Conservation (phyloP, 2,329 filamentous ascomycete species). For the Dactylonectria macrodidyma region DNA sequence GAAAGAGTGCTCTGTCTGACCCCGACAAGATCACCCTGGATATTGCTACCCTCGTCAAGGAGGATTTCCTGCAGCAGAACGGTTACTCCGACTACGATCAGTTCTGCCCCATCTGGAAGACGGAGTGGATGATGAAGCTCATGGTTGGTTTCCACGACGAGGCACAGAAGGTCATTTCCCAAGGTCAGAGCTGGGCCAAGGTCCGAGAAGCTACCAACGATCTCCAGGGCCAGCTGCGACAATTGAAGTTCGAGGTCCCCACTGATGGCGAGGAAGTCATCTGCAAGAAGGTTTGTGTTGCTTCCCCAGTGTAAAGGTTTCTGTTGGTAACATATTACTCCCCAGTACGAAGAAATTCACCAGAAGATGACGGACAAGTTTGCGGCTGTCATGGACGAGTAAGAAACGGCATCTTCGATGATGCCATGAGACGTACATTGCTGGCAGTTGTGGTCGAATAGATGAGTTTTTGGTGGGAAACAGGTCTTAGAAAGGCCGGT, state of each 20-base stretch:
- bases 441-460: slow-evolving; percentile 48
- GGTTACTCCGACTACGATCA: slow-evolving; percentile 99
- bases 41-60: slow-evolving; percentile 92
- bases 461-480: slow-evolving; percentile 44
- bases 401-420: slow-evolving; percentile 53
- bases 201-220: slow-evolving; percentile 92
- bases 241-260: slow-evolving; percentile 97
- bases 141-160: slow-evolving; percentile 99
- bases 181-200: slow-evolving; percentile 93
- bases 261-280: slow-evolving; percentile 86
- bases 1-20: slow-evolving; percentile 96
- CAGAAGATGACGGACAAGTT: slow-evolving; percentile 98
- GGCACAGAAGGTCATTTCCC: slow-evolving; percentile 92
- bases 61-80: slow-evolving; percentile 99
- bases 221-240: slow-evolving; percentile 86
- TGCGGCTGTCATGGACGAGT: slow-evolving; percentile 95
- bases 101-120: slow-evolving; percentile 99
- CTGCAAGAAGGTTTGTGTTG: slow-evolving; percentile 79
- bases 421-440: slow-evolving; percentile 39
- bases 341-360: slow-evolving; percentile 90
- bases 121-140: slow-evolving; percentile 99
- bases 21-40: slow-evolving; percentile 98
- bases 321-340: slow-evolving; percentile 55
- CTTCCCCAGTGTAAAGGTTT: neutral
- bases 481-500: slow-evolving; percentile 42